Evolutionary conservation across 1,284 basidiomycete species (phyloP).

Genomic region (Apiotrichum porosum): DNA sequence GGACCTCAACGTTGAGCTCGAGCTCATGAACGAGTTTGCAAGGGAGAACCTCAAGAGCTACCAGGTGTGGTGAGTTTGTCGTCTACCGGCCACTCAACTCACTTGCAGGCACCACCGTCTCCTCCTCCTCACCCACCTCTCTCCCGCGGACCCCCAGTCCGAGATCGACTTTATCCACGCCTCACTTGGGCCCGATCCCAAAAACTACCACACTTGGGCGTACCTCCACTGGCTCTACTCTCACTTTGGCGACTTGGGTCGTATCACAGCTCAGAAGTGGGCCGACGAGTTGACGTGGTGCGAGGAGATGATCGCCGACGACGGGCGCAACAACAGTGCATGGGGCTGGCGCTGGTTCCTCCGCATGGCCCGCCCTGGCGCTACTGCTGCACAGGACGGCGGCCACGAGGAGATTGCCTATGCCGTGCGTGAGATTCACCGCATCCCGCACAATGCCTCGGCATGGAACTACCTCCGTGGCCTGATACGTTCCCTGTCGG

Average conservation of each 20-base stretch:
- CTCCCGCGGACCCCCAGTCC: slow-evolving; percentile 53
- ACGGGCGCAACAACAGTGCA: slow-evolving; percentile 92
- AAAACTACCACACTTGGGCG: slow-evolving; percentile 97
- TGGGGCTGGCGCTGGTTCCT: slow-evolving; percentile 98
- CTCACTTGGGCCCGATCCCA: slow-evolving; percentile 67
- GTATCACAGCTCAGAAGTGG: slow-evolving; percentile 62
- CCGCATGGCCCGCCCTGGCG: slow-evolving; percentile 65
- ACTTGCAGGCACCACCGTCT: slow-evolving; percentile 71
- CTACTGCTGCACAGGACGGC: slow-evolving; percentile 33
- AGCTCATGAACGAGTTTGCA: slow-evolving; percentile 77
- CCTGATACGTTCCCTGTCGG: slow-evolving; percentile 26
- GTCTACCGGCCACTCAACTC: background rate
- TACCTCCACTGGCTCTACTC: slow-evolving; percentile 86
- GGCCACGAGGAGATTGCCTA: slow-evolving; percentile 23
- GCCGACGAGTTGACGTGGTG: slow-evolving; percentile 69
- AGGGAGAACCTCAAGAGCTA: slow-evolving; percentile 82
- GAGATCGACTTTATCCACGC: slow-evolving; percentile 75
- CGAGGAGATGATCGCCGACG: slow-evolving; percentile 66
- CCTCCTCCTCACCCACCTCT: slow-evolving; percentile 58
- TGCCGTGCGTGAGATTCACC: slow-evolving; percentile 69
- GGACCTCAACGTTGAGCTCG: slow-evolving; percentile 68
- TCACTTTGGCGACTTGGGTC: slow-evolving; percentile 56
- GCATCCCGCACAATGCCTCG: slow-evolving; percentile 83
- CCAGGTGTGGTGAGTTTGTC: slow-evolving; percentile 70
- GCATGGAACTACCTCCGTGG: slow-evolving; percentile 92